Conservation (phyloP, 2,329 filamentous ascomycete species). For the Pseudogymnoascus sp. region DNA sequence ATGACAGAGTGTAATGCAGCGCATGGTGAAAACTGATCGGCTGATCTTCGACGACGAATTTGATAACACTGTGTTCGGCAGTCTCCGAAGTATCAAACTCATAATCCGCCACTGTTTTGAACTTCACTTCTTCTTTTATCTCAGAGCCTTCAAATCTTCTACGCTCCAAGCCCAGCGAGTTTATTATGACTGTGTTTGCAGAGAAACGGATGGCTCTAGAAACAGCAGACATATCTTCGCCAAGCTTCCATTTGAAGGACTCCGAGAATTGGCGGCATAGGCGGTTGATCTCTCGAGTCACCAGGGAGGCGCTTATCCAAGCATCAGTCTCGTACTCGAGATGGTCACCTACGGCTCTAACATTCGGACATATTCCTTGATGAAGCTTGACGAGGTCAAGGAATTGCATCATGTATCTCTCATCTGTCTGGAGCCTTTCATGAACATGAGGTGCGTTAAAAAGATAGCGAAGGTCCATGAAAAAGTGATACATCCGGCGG, state of each 20-base stretch:
- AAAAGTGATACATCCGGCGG: constrained; percentile 94
- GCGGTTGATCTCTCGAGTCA: constrained; percentile 90
- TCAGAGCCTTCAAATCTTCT: constrained; percentile 78
- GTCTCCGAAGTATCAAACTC: constrained; percentile 58
- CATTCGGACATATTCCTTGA: constrained; percentile 92
- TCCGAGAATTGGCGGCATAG: constrained; percentile 83
- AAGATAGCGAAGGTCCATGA: constrained; percentile 85
- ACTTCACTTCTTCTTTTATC: constrained; percentile 75
- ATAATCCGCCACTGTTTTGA: constrained; percentile 68
- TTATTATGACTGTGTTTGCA: constrained; percentile 76
- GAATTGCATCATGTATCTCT: constrained; percentile 86
- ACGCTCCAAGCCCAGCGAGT: constrained; percentile 82
- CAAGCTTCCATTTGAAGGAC: constrained; percentile 63
- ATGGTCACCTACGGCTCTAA: constrained; percentile 85
- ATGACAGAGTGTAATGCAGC: constrained; percentile 90
- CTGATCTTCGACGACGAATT: constrained; percentile 80
- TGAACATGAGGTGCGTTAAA: constrained; percentile 85
- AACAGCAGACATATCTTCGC: constrained; percentile 58
- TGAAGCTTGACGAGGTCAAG: constrained; percentile 91
- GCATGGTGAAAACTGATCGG: constrained; percentile 96
- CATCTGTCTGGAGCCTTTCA: constrained; percentile 70
- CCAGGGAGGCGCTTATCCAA: constrained; percentile 92
- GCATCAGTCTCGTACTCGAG: constrained; percentile 97
- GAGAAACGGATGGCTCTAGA: constrained; percentile 62
- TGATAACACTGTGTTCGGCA: constrained; percentile 57